Evolutionary conservation across 2,329 filamentous ascomycete genomes (phyloP).

Genomic region (Pseudogymnoascus sp.): DNA sequence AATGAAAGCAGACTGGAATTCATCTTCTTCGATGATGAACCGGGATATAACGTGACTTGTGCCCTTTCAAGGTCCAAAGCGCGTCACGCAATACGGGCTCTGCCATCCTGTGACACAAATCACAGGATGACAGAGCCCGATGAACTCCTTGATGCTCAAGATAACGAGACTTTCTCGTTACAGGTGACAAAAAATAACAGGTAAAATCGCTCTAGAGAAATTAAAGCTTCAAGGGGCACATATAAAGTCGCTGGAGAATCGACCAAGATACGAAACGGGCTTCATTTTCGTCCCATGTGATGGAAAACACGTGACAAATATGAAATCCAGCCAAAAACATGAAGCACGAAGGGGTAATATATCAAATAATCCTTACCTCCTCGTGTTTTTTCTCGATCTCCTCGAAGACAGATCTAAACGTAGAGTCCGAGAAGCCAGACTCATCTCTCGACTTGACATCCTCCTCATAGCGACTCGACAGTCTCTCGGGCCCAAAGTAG

Average conservation of each 20-base stretch:
- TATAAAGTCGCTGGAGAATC: not conserved
- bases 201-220: not conserved
- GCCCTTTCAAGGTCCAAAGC: not conserved
- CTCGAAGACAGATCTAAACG: constrained; percentile 71
- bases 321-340: not conserved
- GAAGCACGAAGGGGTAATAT: not conserved
- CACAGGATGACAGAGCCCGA: not conserved
- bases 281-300: not conserved
- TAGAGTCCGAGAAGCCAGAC: constrained; percentile 62
- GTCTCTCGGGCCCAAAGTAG: constrained; percentile 87
- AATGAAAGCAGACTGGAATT: not conserved
- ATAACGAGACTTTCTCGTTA: not conserved
- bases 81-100: not conserved
- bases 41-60: not conserved
- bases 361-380: constrained; percentile 41
- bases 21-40: not conserved
- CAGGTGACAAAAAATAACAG: not conserved
- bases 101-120: not conserved
- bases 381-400: constrained; percentile 62
- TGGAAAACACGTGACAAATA: not conserved
- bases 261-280: not conserved
- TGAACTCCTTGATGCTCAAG: not conserved
- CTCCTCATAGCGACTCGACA: constrained; percentile 69
- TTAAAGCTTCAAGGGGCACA: not conserved
- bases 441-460: constrained; percentile 49